These are phyloP conservation scores for Cladosporium sp. DNA, from an alignment of 2,329 filamentous ascomycete genomes.

Conservation along the genomic window DNA sequence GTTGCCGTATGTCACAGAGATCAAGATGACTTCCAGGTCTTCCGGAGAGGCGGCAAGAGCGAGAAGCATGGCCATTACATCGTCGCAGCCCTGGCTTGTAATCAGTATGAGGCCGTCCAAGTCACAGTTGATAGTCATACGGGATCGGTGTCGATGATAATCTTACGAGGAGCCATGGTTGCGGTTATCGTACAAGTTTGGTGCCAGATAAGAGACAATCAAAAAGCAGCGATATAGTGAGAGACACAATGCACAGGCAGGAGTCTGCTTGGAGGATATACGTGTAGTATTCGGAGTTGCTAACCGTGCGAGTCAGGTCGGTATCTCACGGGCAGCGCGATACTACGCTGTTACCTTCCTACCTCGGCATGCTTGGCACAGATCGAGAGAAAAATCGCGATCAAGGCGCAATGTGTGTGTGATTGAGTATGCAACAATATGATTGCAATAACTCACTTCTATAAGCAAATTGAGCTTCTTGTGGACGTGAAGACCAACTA, in stretches of 20 bases:
- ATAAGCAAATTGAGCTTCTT: background rate
- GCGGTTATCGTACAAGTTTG: background rate
- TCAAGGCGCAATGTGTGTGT: background rate
- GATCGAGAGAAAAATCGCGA: background rate
- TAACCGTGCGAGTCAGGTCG: background rate
- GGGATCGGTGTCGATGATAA: constrained; percentile 97
- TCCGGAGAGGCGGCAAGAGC: constrained; percentile 79
- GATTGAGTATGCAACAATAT: too few species aligned
- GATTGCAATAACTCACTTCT: too few species aligned
- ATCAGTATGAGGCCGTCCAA: constrained; percentile 18
- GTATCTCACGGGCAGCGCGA: background rate
- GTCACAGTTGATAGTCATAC: constrained; percentile 48
- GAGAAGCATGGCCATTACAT: constrained; percentile 83
- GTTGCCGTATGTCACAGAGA: constrained; percentile 93
- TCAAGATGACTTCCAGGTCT: constrained; percentile 80
- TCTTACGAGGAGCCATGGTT: constrained; percentile 54
- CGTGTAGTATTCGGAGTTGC: background rate
- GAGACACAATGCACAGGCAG: background rate
- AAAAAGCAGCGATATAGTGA: background rate
- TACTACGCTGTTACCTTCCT: constrained; percentile 5
- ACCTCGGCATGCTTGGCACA: constrained; percentile 10
- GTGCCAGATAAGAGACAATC: background rate
- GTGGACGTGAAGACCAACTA: background rate
- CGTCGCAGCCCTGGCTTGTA: constrained; percentile 71
- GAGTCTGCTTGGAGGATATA: background rate